Evolutionary conservation across 2,329 filamentous ascomycete species (phyloP), one percentile per base, ranked within the genome.

Genomic region (Xylaria sp.): DNA sequence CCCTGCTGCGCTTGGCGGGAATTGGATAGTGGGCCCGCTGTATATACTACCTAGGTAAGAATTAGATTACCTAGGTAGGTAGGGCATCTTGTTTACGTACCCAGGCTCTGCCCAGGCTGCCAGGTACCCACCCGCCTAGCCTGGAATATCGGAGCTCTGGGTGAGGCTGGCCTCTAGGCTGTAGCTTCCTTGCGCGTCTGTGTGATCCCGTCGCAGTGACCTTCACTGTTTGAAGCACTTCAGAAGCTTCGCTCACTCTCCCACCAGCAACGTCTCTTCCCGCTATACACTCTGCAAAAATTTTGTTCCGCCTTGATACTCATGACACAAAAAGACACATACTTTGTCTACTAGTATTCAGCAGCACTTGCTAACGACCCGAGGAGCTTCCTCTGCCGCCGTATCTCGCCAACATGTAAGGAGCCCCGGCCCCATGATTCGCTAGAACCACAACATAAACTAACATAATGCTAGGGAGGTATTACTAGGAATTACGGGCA

Each of bases 401-500:
- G 38, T 48, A 46, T 33, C 59, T 58, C 55, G 38, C 60, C 58
- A 65, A 56, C 25, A 67, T 67, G 64, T 67, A 62, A 41, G 59
- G 46, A 43, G 19, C n/a, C 15, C n/a, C n/a, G n/a, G 21, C 49
- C 15, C 40, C 15, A 4, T 29, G 17, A 21, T n/a, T 47, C 29
- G 5, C 38, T 6, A 31, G 19, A 29, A 43, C 33, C 17, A 3
- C 27, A 7, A 29, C 19, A 35, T 11, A 29, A 25, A 49, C 56
- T 63, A 25, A 64, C 37, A 46, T 56, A 2, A 35, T 43, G 31
- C 27, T 63, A 98, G 93, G 95, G 95, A 99, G 88, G 92, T 98
- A 77, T 86, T 99, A 76, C 87, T 99, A 72, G 95, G 95, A 75
- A 97, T 99, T 79, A 97, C 94, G 63, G 96, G 95, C 83, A 97